Evolutionary conservation across 2,329 filamentous ascomycete genomes (phyloP).

Genomic region (Neospermospora avenae): DNA sequence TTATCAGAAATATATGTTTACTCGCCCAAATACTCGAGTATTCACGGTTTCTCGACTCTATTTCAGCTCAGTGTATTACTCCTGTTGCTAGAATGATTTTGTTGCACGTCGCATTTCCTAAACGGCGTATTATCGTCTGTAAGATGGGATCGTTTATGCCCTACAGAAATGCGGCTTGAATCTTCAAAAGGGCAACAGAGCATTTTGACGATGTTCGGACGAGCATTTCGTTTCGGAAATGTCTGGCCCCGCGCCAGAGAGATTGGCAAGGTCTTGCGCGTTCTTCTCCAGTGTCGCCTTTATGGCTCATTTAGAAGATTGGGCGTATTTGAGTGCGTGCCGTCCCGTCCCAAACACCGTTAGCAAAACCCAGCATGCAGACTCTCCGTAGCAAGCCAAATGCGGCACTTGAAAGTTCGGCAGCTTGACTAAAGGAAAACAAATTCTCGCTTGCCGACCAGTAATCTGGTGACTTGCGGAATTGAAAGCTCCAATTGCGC

Average conservation of each 20-base stretch:
- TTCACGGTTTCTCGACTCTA: background rate
- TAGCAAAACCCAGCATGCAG: too few species aligned
- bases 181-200: background rate
- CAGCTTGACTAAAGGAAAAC: background rate
- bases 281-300: too few species aligned
- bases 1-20: too few species aligned
- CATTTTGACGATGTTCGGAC: background rate
- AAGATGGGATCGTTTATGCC: background rate
- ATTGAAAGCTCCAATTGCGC: background rate
- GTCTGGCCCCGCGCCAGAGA: too few species aligned
- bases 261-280: too few species aligned
- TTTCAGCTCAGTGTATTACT: background rate
- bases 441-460: background rate
- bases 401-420: background rate
- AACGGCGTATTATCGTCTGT: slow-evolving; percentile 1
- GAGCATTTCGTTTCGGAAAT: background rate
- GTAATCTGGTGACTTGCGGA: background rate
- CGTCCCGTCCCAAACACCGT: too few species aligned
- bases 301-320: too few species aligned
- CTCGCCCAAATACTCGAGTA: background rate
- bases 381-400: background rate
- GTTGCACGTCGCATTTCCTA: background rate
- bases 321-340: too few species aligned
- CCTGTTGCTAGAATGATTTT: background rate
- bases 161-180: background rate